These are phyloP conservation scores for Pseudogymnoascus verrucosus DNA, from an alignment of 2,329 filamentous ascomycete species.

Conservation along the genomic window DNA sequence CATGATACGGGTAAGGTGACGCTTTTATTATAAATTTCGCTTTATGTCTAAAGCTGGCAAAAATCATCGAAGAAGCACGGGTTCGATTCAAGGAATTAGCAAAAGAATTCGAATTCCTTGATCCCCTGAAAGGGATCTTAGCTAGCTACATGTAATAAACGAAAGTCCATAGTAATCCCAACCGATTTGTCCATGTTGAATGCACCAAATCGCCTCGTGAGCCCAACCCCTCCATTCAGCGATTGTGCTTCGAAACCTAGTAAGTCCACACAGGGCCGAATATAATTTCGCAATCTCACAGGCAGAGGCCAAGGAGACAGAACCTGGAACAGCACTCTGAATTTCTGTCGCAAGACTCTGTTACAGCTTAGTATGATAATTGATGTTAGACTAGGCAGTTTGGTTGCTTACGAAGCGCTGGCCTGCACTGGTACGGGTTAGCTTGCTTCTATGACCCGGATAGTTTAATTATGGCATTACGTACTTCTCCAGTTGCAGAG, in stretches of 20 bases:
- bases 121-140: not conserved
- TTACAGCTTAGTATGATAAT: not conserved
- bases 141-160: not conserved
- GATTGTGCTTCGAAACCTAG: not conserved
- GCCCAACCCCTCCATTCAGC: not conserved
- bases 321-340: not conserved
- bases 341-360: not conserved
- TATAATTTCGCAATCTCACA: not conserved
- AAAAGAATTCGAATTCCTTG: not conserved
- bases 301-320: not conserved
- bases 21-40: not conserved
- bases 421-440: not conserved
- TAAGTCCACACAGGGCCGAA: not conserved
- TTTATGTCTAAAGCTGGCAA: not conserved
- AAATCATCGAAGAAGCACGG: not conserved
- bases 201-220: not conserved
- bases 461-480: conserved; percentile 27
- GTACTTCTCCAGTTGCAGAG: no score
- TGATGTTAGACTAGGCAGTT: not conserved
- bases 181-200: not conserved
- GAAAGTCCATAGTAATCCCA: not conserved
- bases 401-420: not conserved
- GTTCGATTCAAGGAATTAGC: not conserved
- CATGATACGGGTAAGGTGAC: not conserved
- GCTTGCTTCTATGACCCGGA: conserved; percentile 28